Base-by-base conservation (phyloP, 176 grass and related monocot species). In the Bromus sterilis region DNA sequence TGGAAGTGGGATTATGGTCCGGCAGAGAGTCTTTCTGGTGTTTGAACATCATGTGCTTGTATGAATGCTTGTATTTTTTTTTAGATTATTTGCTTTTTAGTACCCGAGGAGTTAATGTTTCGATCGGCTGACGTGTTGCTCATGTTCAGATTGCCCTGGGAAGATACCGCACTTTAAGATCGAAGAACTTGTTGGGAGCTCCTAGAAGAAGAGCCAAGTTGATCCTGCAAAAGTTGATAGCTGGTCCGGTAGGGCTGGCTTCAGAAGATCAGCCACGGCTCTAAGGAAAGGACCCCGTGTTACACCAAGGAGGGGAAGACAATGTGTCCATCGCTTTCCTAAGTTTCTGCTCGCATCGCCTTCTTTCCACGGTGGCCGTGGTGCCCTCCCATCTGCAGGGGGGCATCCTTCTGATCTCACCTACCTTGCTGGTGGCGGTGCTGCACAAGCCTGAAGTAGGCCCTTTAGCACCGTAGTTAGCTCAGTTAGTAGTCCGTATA, bases 391-490 rank as follows among this genome's bases (percentile, higher is more conserved):
- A 29, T 95, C 93, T 77, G 93, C 93, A 67, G 93, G 93, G 75
- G 93, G 93, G 85, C 93, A 95, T 92, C 93, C 93, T 86, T 91
- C 93, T 5, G 93, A 95, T 86, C 77, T 95, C 39, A 95, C 93
- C 40, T 88, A 89, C 78, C 87, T 95, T 68, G 93, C 93, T 10
- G 93, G 93, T 1, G 93, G 93, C 56, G 93, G 93, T 82, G 65
- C 69, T 78, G 64, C 67, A 71, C 67, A 83, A 83, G 48, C 66
- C 74, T 95, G 79, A 88, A 74, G 43, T 90, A 88, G 66, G 42
- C 39, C 39, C 16, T 56, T 74, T 81, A 86, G 76, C 49, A 53
- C 48, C 30, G 53, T 67, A 87, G 81, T 42, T 80, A 72, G 78
- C 82, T 85, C 36, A 76, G 23, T 33, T 88, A 72, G 25, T 80